phyloP scores from a whole-genome alignment of 768 basidiomycete species.

The Collybiopsis confluens region DNA sequence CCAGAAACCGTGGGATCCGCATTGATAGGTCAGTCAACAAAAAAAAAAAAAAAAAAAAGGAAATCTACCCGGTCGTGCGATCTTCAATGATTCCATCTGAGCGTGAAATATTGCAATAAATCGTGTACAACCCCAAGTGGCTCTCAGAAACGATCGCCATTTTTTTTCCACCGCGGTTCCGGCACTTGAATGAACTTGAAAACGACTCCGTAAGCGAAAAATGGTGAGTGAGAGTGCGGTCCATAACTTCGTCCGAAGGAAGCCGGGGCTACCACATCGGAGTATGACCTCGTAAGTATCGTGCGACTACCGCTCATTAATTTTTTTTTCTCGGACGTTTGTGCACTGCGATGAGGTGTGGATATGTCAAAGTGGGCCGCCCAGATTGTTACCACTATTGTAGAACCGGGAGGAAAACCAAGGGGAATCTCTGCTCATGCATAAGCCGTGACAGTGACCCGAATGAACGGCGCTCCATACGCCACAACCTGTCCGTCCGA shows the following conservation, averaged over 20 bases:
- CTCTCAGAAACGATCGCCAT: background rate
- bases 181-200: background rate
- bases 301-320: too few species aligned
- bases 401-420: background rate
- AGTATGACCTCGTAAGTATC: too few species aligned
- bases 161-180: constrained; percentile 3
- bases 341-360: background rate
- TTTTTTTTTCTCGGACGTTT: background rate
- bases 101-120: background rate
- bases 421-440: too few species aligned
- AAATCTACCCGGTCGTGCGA: background rate
- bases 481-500: too few species aligned
- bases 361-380: background rate
- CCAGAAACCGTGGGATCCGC: too few species aligned
- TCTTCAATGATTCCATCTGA: background rate
- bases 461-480: too few species aligned
- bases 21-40: constrained; percentile 2
- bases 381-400: background rate
- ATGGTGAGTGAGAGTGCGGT: background rate
- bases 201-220: too few species aligned
- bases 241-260: background rate
- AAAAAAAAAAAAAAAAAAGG: background rate
- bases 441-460: too few species aligned
- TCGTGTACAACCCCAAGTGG: background rate
- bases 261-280: constrained; percentile 1